Percentiles rank a stretch among this genome's conserved stretches.
Conservation (phyloP, 257 asterid genomes). For the Prunella vulgaris region DNA sequence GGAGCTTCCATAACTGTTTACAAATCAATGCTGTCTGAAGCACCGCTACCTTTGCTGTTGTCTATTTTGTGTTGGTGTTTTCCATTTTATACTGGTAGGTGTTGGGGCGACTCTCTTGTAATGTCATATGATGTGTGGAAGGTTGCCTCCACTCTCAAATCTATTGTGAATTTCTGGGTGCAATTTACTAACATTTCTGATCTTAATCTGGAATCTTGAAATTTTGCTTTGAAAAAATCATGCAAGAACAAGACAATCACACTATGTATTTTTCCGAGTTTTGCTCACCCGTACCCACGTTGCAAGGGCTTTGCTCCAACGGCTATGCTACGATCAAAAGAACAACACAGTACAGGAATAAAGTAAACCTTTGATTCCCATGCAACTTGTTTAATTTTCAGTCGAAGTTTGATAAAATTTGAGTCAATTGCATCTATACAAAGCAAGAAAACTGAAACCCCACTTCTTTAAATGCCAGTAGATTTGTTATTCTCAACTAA, state of each 20-base stretch:
- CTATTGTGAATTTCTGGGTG: no score
- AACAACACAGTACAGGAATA: background rate
- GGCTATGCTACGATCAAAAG: no score
- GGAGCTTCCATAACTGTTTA: conserved; percentile 30
- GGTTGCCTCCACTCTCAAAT: no score
- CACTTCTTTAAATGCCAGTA: background rate
- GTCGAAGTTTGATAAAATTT: no score
- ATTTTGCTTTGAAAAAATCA: no score
- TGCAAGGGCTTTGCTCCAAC: background rate
- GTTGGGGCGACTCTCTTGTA: no score
- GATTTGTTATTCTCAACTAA: background rate
- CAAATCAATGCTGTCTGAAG: conserved; percentile 12
- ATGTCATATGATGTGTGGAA: background rate
- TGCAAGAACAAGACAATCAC: no score
- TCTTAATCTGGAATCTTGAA: no score
- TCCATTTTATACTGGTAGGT: background rate
- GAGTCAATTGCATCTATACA: no score
- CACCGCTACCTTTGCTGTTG: no score
- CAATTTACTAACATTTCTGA: no score
- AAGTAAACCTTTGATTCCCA: background rate
- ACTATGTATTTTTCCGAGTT: background rate
- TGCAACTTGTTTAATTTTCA: no score
- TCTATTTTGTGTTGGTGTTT: background rate
- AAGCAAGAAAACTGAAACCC: background rate
- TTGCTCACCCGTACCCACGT: background rate